These are phyloP conservation scores for Alternaria infectoria DNA, from an alignment of 2,329 filamentous ascomycete genomes.

Conservation along the genomic window DNA sequence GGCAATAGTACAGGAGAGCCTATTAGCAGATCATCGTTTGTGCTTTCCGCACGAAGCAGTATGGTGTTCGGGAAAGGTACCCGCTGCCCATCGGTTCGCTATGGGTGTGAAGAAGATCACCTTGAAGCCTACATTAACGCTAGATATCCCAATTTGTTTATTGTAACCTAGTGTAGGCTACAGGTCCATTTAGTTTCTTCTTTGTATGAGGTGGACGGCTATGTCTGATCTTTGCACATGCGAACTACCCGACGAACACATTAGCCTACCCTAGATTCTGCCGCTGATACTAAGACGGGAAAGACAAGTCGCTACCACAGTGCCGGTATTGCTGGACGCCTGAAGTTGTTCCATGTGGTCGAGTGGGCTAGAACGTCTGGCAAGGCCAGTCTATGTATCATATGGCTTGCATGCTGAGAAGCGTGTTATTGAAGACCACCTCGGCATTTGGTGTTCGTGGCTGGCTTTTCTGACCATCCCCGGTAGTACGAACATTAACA, in stretches of 20 bases:
- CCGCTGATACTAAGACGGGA: background rate
- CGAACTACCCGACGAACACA: background rate
- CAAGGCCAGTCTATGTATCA: background rate
- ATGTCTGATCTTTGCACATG: background rate
- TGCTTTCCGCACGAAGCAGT: background rate
- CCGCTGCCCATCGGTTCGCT: background rate
- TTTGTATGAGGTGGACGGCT: background rate
- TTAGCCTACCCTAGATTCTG: background rate
- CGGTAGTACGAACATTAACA: background rate
- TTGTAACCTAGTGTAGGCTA: background rate
- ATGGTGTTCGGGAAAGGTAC: background rate
- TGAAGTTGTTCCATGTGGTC: background rate
- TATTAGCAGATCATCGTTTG: background rate
- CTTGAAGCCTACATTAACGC: background rate
- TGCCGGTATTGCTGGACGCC: background rate
- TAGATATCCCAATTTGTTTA: background rate
- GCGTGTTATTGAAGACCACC: background rate
- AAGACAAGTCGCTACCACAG: background rate
- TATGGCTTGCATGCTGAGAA: background rate
- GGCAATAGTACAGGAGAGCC: background rate
- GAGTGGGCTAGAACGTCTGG: background rate
- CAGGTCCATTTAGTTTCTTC: background rate
- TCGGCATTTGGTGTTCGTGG: background rate
- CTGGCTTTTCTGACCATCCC: background rate
- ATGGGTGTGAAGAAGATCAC: background rate